phyloP scores from a whole-genome alignment of 306 rosid genomes.

The Nissolia schottii region DNA sequence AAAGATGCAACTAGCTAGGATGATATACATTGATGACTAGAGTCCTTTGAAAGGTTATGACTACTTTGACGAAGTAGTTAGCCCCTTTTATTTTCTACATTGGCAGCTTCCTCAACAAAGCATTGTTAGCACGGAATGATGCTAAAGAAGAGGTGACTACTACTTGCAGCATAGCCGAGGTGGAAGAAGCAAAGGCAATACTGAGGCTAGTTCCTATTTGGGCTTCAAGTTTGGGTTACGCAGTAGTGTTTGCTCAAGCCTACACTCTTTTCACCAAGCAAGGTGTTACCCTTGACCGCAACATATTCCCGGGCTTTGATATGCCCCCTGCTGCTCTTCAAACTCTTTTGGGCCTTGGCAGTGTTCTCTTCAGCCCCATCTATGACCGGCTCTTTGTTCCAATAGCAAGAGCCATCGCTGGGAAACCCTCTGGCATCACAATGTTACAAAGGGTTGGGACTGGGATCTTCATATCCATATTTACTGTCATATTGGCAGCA shows the following conservation, averaged over 20 bases:
- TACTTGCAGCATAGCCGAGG: constrained; percentile 24
- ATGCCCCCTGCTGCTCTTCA: constrained; percentile 67
- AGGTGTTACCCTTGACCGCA: too few species aligned
- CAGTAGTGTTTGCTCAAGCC: constrained; percentile 31
- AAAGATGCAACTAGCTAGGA: neutral
- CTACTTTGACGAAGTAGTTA: neutral
- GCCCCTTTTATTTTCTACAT: neutral
- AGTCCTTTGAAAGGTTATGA: neutral
- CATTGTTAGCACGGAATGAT: constrained; percentile 23
- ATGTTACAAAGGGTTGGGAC: too few species aligned
- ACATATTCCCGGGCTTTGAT: constrained; percentile 28
- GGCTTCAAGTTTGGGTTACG: constrained; percentile 32
- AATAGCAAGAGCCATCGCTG: constrained; percentile 39
- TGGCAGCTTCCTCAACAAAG: constrained; percentile 38
- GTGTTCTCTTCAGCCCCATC: constrained; percentile 37
- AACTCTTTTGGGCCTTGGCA: constrained; percentile 11
- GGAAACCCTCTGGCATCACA: constrained; percentile 59
- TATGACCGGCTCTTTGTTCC: constrained; percentile 61
- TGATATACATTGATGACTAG: too few species aligned
- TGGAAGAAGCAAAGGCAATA: too few species aligned
- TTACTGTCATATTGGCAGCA: too few species aligned
- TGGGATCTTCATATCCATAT: too few species aligned
- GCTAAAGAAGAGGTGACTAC: constrained; percentile 5
- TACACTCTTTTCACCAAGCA: constrained; percentile 36
- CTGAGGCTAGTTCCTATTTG: constrained; percentile 44